These are phyloP conservation scores for Spiraea crenata DNA, from an alignment of 331 rosid genomes.

Conservation along the genomic window DNA sequence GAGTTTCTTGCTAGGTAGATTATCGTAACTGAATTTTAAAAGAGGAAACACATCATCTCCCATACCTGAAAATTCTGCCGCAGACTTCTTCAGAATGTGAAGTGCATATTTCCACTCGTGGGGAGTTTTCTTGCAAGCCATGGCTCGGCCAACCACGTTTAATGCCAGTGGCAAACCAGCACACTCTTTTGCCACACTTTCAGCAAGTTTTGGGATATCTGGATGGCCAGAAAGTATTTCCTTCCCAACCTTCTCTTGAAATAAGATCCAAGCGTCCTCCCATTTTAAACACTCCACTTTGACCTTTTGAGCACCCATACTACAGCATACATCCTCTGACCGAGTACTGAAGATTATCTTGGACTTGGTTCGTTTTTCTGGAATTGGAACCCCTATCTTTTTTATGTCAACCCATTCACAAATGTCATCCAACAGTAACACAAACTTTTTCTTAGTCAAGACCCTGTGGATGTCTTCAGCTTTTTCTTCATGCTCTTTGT, in stretches of 20 bases:
- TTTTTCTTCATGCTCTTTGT: background rate
- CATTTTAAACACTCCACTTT: slow-evolving; percentile 3
- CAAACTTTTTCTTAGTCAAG: slow-evolving; percentile 12
- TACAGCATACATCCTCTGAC: background rate
- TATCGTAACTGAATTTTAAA: slow-evolving; percentile 10
- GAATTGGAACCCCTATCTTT: slow-evolving; percentile 14
- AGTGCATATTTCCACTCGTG: slow-evolving; percentile 15
- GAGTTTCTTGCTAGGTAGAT: background rate
- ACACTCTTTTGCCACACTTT: slow-evolving; percentile 14
- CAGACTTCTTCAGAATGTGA: background rate
- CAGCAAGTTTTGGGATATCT: slow-evolving; percentile 8
- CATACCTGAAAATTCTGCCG: slow-evolving; percentile 18
- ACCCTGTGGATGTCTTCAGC: background rate
- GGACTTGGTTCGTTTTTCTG: background rate
- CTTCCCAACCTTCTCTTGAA: slow-evolving; percentile 20
- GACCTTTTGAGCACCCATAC: slow-evolving; percentile 7
- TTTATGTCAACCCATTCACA: slow-evolving; percentile 21
- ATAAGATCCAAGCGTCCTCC: background rate
- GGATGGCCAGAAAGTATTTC: background rate
- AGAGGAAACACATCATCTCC: slow-evolving; percentile 1
- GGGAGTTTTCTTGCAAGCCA: slow-evolving; percentile 16
- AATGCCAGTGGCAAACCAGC: slow-evolving; percentile 24
- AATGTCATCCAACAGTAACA: slow-evolving; percentile 23
- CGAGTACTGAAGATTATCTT: slow-evolving; percentile 26
- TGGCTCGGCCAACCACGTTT: slow-evolving; percentile 1